Evolutionary conservation across 768 basidiomycete species (phyloP).

Genomic region (Austroboletus festivus): DNA sequence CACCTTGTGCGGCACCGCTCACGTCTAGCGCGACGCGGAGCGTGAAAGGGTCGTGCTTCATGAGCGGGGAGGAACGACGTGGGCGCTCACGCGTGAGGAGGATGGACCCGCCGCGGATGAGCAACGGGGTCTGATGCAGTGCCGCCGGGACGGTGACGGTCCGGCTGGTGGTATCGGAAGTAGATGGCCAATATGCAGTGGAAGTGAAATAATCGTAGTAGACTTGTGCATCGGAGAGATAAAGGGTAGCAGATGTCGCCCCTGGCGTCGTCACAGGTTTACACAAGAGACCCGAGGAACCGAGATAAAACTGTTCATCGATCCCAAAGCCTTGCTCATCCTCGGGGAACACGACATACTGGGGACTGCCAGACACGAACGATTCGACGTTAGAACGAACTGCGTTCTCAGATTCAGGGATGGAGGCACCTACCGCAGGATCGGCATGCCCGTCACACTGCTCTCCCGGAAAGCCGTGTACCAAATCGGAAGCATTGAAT

Average conservation of each 20-base stretch:
- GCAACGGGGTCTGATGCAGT: slow-evolving; percentile 76
- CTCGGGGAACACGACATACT: slow-evolving; percentile 90
- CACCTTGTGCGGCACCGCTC: slow-evolving; percentile 59
- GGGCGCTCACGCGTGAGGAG: slow-evolving; percentile 84
- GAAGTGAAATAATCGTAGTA: slow-evolving; percentile 93
- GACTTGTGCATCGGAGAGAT: slow-evolving; percentile 85
- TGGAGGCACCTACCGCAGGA: slow-evolving; percentile 59
- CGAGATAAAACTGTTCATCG: slow-evolving; percentile 94
- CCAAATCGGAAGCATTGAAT: slow-evolving; percentile 88
- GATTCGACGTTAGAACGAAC: too few species aligned
- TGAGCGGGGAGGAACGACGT: slow-evolving; percentile 78
- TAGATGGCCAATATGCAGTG: slow-evolving; percentile 59
- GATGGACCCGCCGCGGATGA: slow-evolving; percentile 90
- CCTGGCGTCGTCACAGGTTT: slow-evolving; percentile 85
- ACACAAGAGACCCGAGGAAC: slow-evolving; percentile 81
- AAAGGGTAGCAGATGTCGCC: slow-evolving; percentile 65
- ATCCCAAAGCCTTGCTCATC: slow-evolving; percentile 82
- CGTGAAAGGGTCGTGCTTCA: slow-evolving; percentile 92
- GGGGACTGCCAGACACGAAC: slow-evolving; percentile 80
- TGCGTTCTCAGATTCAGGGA: too few species aligned
- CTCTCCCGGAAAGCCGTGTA: slow-evolving; percentile 97
- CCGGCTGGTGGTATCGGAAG: slow-evolving; percentile 44
- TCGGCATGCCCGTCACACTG: slow-evolving; percentile 74
- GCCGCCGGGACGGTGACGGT: slow-evolving; percentile 75
- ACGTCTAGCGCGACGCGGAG: slow-evolving; percentile 78